phyloP scores from a whole-genome alignment of 2,329 filamentous ascomycete genomes.

The Trichoderma sp. region DNA sequence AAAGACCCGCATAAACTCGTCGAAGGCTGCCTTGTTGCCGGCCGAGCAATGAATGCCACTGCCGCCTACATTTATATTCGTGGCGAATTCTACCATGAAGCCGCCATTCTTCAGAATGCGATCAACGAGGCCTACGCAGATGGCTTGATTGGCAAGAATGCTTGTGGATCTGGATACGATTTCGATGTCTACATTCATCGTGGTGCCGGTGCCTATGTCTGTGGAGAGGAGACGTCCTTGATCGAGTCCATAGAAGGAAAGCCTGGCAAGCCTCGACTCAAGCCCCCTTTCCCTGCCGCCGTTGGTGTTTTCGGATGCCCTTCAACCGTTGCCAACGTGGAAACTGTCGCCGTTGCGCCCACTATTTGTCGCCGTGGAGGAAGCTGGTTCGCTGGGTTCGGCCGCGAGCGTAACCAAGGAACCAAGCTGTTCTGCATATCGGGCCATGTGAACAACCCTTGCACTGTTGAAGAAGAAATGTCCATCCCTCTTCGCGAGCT shows the following conservation, averaged over 20 bases:
- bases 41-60: conserved; percentile 97
- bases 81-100: conserved; percentile 96
- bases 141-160: conserved; percentile 96
- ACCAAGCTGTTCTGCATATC: conserved; percentile 99
- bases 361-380: conserved; percentile 93
- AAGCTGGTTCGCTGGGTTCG: conserved; percentile 90
- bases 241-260: conserved; percentile 99
- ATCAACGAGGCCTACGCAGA: conserved; percentile 97
- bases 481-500: conserved; percentile 93
- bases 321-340: conserved; percentile 96
- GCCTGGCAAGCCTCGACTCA: conserved; percentile 95
- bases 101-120: conserved; percentile 84
- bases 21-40: conserved; percentile 93
- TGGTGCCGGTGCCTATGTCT: conserved; percentile 95
- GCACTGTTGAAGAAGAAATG: conserved; percentile 99
- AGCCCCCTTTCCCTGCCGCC: conserved; percentile 96
- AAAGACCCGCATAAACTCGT: conserved; percentile 99
- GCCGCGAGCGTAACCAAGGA: conserved; percentile 91
- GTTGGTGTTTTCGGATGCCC: conserved; percentile 98
- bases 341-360: conserved; percentile 91
- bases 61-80: conserved; percentile 99
- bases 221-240: conserved; percentile 94
- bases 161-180: conserved; percentile 93
- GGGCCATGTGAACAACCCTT: conserved; percentile 97
- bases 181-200: conserved; percentile 97